Base-by-base conservation (phyloP, 768 basidiomycete species). In the Rhodotorula graminis region DNA sequence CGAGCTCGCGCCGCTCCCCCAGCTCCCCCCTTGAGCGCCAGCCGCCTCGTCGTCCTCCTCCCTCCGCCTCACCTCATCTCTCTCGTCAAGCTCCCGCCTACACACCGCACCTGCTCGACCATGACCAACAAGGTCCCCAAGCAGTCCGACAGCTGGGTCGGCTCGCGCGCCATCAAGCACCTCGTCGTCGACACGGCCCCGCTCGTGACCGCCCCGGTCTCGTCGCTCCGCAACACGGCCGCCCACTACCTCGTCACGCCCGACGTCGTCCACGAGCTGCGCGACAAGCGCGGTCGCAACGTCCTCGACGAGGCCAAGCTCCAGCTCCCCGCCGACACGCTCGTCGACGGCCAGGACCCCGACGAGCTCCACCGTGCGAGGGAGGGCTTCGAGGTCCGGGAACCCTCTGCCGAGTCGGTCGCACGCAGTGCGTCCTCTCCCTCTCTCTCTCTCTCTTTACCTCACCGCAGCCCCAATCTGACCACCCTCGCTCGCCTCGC, bases 201-300 rank as follows among this genome's bases (percentile, higher is more conserved):
- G 1, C 67, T 77, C 40, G 25, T 73, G n/a, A 71, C 72, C 4
- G 71, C 74, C 2, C 73, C 75, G 0, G 49, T 75, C 27, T 78
- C 80, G 2, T 92, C 94, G 0, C 85, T 98, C 16, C 85, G 92
- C n/a, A 92, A 93, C 19, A 83, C 98, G 40, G 92, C 96, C 29
- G 85, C 89, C 75, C 87, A 86, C 47, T 98, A 90, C 80, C 82
- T 91, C 71, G 95, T 93, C 12, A 90, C 91, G 2, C 93, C 93
- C 0, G 90, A 93, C 77, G 94, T 98, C 16, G 83, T 98, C 44
- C 85, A 87, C 9, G 96, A 99, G 81, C 82, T 99, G 75, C 89
- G 91, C 80, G 95, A 97, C 82, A 88, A 86, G 80, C 88, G 88
- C 33, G 92, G 92, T 10, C 83, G 93, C 76, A 89, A 93, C 78